phyloP scores from a whole-genome alignment of 805 yeast genomes.

The Saturnispora silvae region DNA sequence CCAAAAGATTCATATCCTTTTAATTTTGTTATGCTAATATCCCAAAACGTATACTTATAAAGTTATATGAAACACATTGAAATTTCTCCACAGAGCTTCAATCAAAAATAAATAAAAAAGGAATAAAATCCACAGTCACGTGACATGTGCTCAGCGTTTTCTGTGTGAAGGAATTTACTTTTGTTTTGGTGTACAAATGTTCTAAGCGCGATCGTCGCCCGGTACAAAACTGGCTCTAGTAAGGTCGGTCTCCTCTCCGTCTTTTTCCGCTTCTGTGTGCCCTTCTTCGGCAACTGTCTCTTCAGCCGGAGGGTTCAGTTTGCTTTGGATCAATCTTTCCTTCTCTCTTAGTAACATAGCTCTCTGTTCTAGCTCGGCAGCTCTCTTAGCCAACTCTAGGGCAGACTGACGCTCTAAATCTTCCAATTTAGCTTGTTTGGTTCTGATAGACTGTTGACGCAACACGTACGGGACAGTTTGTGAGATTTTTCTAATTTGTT shows the following conservation, averaged over 20 bases:
- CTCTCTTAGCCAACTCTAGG: slow-evolving; percentile 58
- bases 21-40: too few species aligned
- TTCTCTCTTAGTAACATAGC: slow-evolving; percentile 62
- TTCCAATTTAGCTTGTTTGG: slow-evolving; percentile 69
- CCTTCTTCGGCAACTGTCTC: background rate
- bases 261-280: background rate
- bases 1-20: too few species aligned
- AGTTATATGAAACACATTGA: too few species aligned
- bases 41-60: too few species aligned
- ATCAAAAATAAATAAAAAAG: too few species aligned
- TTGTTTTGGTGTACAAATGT: too few species aligned
- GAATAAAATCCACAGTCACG: too few species aligned
- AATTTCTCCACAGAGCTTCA: too few species aligned
- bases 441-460: slow-evolving; percentile 63
- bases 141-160: too few species aligned
- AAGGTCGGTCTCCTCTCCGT: background rate
- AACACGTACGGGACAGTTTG: slow-evolving; percentile 80
- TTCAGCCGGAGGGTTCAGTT: background rate
- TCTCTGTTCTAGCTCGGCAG: slow-evolving; percentile 65
- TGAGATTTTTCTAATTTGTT: slow-evolving; percentile 63
- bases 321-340: slow-evolving; percentile 43
- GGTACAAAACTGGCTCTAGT: too few species aligned
- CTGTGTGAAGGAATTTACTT: too few species aligned
- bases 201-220: too few species aligned
- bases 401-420: slow-evolving; percentile 74